Conservation (phyloP, 2,329 filamentous ascomycete species). For the Alternaria triticimaculans region DNA sequence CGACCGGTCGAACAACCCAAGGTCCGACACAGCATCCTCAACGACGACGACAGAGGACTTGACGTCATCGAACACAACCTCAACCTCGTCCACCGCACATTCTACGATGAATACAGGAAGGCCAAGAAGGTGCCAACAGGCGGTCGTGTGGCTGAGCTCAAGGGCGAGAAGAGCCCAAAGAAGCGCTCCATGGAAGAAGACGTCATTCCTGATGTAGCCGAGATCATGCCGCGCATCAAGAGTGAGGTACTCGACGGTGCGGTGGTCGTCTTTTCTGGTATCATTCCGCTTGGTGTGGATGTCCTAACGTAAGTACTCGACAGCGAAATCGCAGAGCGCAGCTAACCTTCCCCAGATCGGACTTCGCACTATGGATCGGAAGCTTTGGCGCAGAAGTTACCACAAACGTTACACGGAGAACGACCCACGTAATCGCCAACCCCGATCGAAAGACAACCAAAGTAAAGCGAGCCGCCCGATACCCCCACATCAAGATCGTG, state of each 20-base stretch:
- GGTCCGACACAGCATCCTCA: constrained; percentile 76
- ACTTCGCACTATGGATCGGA: constrained; percentile 85
- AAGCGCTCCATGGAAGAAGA: constrained; percentile 56
- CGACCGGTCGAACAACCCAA: constrained; percentile 46
- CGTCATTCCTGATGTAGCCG: constrained; percentile 82
- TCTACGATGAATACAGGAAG: constrained; percentile 82
- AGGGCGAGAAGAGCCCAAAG: constrained; percentile 58
- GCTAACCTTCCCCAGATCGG: constrained; percentile 60
- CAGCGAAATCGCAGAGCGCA: not conserved
- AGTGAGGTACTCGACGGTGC: constrained; percentile 74
- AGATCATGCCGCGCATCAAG: constrained; percentile 85
- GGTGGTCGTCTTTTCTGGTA: constrained; percentile 85
- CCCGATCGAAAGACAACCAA: constrained; percentile 82
- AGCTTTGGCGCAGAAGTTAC: constrained; percentile 80
- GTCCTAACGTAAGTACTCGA: constrained; percentile 62
- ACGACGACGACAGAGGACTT: constrained; percentile 87
- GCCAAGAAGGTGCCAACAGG: constrained; percentile 52
- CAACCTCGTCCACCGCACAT: constrained; percentile 74
- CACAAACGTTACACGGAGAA: constrained; percentile 60
- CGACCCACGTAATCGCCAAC: constrained; percentile 76
- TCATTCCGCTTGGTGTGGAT: constrained; percentile 82
- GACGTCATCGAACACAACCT: constrained; percentile 77
- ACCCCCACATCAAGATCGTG: constrained; percentile 86
- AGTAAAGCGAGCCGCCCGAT: constrained; percentile 82
- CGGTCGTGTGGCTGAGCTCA: constrained; percentile 59